Percentiles rank a stretch among this genome's conserved stretches.
phyloP scores from a whole-genome alignment of 768 basidiomycete genomes.

The Termitomyces sp. region DNA sequence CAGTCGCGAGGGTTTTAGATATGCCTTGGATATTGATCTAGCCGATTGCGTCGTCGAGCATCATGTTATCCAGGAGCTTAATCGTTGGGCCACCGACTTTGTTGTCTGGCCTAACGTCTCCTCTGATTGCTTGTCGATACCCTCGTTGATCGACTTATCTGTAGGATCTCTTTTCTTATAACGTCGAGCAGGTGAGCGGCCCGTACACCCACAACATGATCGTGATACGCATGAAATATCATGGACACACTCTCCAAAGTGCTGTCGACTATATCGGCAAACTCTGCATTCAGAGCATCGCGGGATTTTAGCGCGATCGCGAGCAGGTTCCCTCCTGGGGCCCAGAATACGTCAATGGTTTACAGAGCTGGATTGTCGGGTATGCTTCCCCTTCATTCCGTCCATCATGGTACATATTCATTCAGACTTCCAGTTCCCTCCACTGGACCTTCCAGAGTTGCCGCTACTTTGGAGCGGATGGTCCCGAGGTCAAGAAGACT shows the following conservation, averaged over 20 bases:
- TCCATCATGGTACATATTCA: slow-evolving; percentile 3
- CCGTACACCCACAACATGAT: slow-evolving; percentile 76
- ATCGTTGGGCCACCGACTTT: slow-evolving; percentile 69
- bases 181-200: slow-evolving; percentile 67
- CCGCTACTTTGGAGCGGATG: slow-evolving; percentile 64
- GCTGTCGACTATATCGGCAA: slow-evolving; percentile 65
- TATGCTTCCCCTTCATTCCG: slow-evolving; percentile 19
- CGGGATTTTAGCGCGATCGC: slow-evolving; percentile 46
- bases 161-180: slow-evolving; percentile 74
- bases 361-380: no score
- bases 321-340: slow-evolving; percentile 42
- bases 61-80: slow-evolving; percentile 55
- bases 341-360: no score
- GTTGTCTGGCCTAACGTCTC: slow-evolving; percentile 79
- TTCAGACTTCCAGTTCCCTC: slow-evolving; percentile 35
- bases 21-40: slow-evolving; percentile 63
- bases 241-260: slow-evolving; percentile 51
- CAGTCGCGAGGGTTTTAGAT: no score
- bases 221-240: slow-evolving; percentile 58
- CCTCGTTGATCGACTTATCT: not conserved
- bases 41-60: slow-evolving; percentile 70
- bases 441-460: slow-evolving; percentile 71
- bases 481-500: slow-evolving; percentile 48
- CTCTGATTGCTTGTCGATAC: not conserved
- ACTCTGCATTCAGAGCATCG: slow-evolving; percentile 52